phyloP scores from a whole-genome alignment of 2,329 filamentous ascomycete species.

The Scedosporium boydii region DNA sequence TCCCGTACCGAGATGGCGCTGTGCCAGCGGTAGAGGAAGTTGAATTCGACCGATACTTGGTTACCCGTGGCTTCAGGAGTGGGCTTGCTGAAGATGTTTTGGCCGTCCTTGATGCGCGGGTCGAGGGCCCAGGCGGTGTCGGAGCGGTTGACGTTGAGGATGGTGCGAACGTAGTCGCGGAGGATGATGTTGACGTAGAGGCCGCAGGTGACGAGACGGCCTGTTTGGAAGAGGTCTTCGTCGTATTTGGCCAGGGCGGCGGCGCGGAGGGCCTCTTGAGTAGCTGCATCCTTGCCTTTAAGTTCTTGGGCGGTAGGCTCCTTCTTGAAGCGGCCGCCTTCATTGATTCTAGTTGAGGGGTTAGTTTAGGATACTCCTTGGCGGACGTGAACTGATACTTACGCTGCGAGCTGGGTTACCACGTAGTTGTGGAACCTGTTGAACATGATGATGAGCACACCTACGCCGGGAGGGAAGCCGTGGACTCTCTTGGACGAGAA shows the following conservation, averaged over 20 bases:
- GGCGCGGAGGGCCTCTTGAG: slow-evolving; percentile 27
- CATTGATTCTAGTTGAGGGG: slow-evolving; percentile 11
- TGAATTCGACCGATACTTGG: slow-evolving; percentile 42
- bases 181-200: slow-evolving; percentile 44
- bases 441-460: slow-evolving; percentile 42
- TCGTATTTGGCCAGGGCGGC: slow-evolving; percentile 18
- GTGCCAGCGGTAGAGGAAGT: slow-evolving; percentile 43
- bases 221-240: slow-evolving; percentile 27
- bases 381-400: background rate
- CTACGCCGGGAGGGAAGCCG: slow-evolving; percentile 43
- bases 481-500: slow-evolving; percentile 42
- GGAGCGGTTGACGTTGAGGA: slow-evolving; percentile 28
- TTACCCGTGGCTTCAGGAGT: slow-evolving; percentile 34
- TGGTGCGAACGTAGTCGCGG: slow-evolving; percentile 43
- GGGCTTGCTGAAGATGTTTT: slow-evolving; percentile 7
- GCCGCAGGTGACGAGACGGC: slow-evolving; percentile 39
- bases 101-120: slow-evolving; percentile 15
- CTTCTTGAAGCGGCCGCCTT: slow-evolving; percentile 11
- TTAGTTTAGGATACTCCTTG: slow-evolving; percentile 9
- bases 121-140: slow-evolving; percentile 20
- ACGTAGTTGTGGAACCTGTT: slow-evolving; percentile 24
- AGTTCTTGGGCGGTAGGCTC: background rate
- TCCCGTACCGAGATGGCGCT: slow-evolving; percentile 30
- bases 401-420: slow-evolving; percentile 11
- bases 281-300: background rate